Evolutionary conservation across 2,329 filamentous ascomycete species (phyloP), one percentile per base, ranked within the genome.

Genomic region (Colletotrichum coccodes): DNA sequence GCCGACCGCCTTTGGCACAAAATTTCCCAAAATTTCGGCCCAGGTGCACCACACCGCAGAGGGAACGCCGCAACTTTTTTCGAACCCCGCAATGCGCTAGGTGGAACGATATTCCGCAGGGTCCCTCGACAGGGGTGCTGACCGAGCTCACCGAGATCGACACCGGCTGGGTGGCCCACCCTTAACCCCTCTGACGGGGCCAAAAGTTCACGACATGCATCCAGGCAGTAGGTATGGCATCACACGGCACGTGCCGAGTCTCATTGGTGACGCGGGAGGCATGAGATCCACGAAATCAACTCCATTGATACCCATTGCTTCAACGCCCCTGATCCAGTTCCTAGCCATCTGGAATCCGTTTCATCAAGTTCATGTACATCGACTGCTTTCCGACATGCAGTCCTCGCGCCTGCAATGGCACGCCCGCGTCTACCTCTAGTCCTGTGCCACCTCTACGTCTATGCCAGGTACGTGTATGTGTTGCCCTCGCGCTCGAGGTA

Each of bases 401-500:
- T 56, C 36, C 30, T 12, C 44, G 30, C 30, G 21, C 34, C 38
- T 26, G 23, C 21, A 12, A 9, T 40, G 18, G n/a, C 30, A 7
- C 54, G 44, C 6, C 14, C 3, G 12, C n/a, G 50, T 57, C 50
- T 56, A 47, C n/a, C n/a, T 64, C 40, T 68, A 59, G n/a, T 38
- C 18, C 36, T 32, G 28, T 38, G 30, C 32, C n/a, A 49, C 5
- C 21, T 21, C 16, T 16, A 23, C 8, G n/a, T 70, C 56, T 81
- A 94, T 70, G 92, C 90, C 64, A 94, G 80, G 76, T 95, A 95
- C 12, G 84, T 87, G 78, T 95, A 95, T 44, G 83, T 80, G 60
- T 89, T 89, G 26, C 91, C 93, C 71, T 92, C 91, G 54, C 94
- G 86, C 79, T 97, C 94, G 75, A 97, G 90, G 75, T 97, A 97